Conservation (phyloP, 208 protist species). For the Acanthamoeba lenticulata region DNA sequence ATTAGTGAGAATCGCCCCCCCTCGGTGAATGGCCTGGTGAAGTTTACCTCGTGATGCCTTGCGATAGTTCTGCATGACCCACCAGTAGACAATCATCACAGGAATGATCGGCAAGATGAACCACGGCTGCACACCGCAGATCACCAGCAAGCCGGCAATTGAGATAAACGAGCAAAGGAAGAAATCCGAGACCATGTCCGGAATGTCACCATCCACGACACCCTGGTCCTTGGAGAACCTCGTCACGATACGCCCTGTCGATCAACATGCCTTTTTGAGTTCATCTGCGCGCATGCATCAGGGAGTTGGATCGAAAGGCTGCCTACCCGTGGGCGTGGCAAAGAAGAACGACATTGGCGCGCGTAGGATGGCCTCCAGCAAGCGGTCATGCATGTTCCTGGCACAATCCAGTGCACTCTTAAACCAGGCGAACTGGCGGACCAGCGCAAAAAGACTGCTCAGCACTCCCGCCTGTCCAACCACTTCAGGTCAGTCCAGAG, state of each 20-base stretch:
- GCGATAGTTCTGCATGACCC: conserved; percentile 62
- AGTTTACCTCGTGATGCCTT: background rate
- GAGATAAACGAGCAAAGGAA: background rate
- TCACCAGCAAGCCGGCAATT: conserved; percentile 10
- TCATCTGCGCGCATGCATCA: background rate
- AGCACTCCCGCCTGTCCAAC: background rate
- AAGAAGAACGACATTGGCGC: conserved; percentile 33
- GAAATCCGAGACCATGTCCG: conserved; percentile 8
- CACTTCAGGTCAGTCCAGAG: background rate
- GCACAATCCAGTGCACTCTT: conserved; percentile 13
- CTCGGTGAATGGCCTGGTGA: background rate
- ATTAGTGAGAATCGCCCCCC: conserved; percentile 57
- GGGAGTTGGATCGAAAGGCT: no score
- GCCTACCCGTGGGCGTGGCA: background rate
- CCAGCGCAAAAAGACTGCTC: background rate
- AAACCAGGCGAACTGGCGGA: conserved; percentile 3
- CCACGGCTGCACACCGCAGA: conserved; percentile 46
- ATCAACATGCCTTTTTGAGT: background rate
- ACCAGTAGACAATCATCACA: conserved; percentile 69
- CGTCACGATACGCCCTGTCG: conserved; percentile 93
- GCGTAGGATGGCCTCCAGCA: background rate
- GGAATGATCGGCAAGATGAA: conserved; percentile 55
- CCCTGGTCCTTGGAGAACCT: conserved; percentile 94
- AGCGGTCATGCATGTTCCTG: background rate
- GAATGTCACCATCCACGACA: conserved; percentile 84